Conservation (phyloP, 495 filamentous ascomycete species). For the Talaromyces thailandensis region DNA sequence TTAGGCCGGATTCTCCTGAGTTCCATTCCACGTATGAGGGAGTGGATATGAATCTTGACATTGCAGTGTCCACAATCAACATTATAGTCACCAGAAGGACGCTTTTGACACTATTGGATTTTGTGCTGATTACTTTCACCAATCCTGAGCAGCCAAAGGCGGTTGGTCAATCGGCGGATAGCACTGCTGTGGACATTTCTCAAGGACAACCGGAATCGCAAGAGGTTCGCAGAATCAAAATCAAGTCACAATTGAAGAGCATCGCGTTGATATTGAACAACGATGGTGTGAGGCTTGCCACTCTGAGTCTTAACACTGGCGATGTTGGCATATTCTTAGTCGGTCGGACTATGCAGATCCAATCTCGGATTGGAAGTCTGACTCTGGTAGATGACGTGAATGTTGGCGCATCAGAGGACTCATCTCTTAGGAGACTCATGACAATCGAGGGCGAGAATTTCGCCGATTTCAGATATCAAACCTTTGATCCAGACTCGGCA, state of each 20-base stretch:
- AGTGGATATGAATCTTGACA: constrained; percentile 85
- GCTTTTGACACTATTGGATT: constrained; percentile 88
- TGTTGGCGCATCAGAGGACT: constrained; percentile 71
- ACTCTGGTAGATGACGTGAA: constrained; percentile 91
- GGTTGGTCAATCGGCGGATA: constrained; percentile 24
- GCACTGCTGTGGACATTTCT: constrained; percentile 36
- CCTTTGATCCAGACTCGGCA: constrained; percentile 68
- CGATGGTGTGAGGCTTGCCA: constrained; percentile 90
- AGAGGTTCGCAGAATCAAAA: constrained; percentile 52
- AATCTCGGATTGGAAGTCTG: constrained; percentile 77
- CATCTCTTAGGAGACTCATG: constrained; percentile 75
- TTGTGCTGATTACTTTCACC: constrained; percentile 89
- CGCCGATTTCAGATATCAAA: constrained; percentile 97
- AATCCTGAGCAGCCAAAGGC: constrained; percentile 46
- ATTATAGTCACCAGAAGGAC: constrained; percentile 89
- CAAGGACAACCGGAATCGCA: constrained; percentile 31
- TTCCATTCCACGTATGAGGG: constrained; percentile 87
- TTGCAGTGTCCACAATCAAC: constrained; percentile 91
- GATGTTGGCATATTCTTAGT: constrained; percentile 84
- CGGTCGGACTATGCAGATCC: constrained; percentile 75
- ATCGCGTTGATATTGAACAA: constrained; percentile 96
- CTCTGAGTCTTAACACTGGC: constrained; percentile 81
- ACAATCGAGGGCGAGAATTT: constrained; percentile 93
- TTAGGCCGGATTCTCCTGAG: constrained; percentile 86
- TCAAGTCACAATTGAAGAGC: constrained; percentile 88